A percentile compares a stretch with the other conserved stretches of the same genome.
phyloP scores from a whole-genome alignment of 129 eudicot species.

The Mikania micrantha region DNA sequence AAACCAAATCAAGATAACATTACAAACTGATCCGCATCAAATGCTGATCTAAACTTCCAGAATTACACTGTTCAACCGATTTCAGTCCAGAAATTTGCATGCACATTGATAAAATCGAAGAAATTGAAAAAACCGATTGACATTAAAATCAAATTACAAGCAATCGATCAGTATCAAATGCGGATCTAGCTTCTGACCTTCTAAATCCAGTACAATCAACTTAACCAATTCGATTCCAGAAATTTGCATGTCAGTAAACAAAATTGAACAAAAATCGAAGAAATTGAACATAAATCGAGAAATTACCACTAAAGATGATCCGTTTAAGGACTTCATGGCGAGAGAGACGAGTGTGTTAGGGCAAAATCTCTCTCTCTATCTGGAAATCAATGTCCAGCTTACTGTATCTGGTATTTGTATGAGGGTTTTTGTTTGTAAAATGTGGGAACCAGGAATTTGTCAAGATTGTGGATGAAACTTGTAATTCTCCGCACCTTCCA shows the following conservation, averaged over 20 bases:
- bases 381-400: background rate
- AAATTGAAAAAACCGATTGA: background rate
- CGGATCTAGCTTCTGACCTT: background rate
- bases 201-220: background rate
- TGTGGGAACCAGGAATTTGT: background rate
- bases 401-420: background rate
- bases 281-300: background rate
- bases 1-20: background rate
- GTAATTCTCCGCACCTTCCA: conserved; percentile 10
- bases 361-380: background rate
- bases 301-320: conserved; percentile 6
- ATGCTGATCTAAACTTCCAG: background rate
- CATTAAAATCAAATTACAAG: background rate
- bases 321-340: conserved; percentile 21
- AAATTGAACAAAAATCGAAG: background rate
- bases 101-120: background rate
- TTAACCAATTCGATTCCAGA: background rate
- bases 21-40: background rate
- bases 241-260: background rate
- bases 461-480: conserved; percentile 12
- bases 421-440: background rate
- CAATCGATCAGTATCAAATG: background rate
- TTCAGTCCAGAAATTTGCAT: background rate
- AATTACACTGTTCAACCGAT: background rate
- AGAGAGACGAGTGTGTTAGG: conserved; percentile 10